phyloP scores from a whole-genome alignment of 2,329 filamentous ascomycete genomes.

The Colletotrichum sp. region DNA sequence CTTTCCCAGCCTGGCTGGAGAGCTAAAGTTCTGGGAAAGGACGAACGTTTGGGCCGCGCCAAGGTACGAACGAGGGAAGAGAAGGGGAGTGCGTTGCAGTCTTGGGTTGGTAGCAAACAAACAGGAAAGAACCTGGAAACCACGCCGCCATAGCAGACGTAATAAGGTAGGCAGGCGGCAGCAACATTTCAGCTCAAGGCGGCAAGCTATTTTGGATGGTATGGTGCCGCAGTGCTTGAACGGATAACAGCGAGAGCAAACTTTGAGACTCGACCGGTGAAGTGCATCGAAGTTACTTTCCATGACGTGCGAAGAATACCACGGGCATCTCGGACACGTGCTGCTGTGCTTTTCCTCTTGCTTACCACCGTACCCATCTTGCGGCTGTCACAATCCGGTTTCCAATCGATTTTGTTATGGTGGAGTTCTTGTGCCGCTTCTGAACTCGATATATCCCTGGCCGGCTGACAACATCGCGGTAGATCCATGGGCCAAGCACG shows the following conservation, averaged over 20 bases:
- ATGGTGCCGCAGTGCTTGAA: not conserved
- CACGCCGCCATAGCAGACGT: not conserved
- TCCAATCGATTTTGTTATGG: not conserved
- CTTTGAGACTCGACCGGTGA: not conserved
- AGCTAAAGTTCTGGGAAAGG: not conserved
- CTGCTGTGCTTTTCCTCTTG: not conserved
- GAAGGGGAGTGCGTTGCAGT: not conserved
- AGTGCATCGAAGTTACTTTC: not conserved
- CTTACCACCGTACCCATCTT: not conserved
- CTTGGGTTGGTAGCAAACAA: not conserved
- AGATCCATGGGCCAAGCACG: not conserved
- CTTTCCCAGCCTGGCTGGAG: not conserved
- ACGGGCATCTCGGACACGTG: too few relatives aligned
- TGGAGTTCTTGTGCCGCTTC: not conserved
- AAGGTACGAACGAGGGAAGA: not conserved
- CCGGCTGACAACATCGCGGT: not conserved
- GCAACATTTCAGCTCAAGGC: not conserved
- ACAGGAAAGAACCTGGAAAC: not conserved
- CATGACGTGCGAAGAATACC: not conserved
- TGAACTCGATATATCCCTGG: conserved; percentile 11
- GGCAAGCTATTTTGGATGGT: not conserved
- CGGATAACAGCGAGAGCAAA: not conserved
- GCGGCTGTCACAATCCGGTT: not conserved
- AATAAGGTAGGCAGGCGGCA: not conserved
- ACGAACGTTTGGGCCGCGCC: not conserved